Evolutionary conservation across 2,329 filamentous ascomycete species (phyloP).

Genomic region (Scedosporium boydii): DNA sequence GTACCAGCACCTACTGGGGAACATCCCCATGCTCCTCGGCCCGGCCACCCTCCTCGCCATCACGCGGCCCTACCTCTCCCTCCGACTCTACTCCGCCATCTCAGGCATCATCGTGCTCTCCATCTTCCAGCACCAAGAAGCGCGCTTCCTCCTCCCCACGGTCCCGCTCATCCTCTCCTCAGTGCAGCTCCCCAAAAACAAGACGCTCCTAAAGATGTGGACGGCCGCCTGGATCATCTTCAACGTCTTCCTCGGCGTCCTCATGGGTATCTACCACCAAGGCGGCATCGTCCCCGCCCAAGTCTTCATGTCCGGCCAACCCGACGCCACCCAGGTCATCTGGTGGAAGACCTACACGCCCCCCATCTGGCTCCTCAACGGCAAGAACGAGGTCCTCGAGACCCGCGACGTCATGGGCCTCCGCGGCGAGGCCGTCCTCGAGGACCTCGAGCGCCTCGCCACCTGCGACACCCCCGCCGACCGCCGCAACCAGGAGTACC

Average conservation of each 20-base stretch:
- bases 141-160: conserved; percentile 66
- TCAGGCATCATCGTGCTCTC: conserved; percentile 64
- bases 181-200: conserved; percentile 52
- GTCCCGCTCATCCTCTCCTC: conserved; percentile 71
- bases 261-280: conserved; percentile 80
- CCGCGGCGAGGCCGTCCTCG: conserved; percentile 48
- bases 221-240: conserved; percentile 57
- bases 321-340: conserved; percentile 58
- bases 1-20: conserved; percentile 66
- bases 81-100: conserved; percentile 63
- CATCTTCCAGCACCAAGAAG: conserved; percentile 69
- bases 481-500: conserved; percentile 43
- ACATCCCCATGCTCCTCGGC: conserved; percentile 63
- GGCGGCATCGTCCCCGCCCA: conserved; percentile 69
- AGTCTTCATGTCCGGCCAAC: conserved; percentile 61
- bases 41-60: conserved; percentile 57
- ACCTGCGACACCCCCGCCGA: conserved; percentile 54
- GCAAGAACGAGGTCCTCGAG: conserved; percentile 61
- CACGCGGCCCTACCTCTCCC: conserved; percentile 43
- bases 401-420: conserved; percentile 70
- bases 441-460: conserved; percentile 47
- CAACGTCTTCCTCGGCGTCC: conserved; percentile 55
- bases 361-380: conserved; percentile 69
- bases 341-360: conserved; percentile 88
- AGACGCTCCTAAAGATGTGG: conserved; percentile 43